Base-by-base conservation (phyloP, 2,329 filamentous ascomycete genomes). In the Beauveria medogensis region DNA sequence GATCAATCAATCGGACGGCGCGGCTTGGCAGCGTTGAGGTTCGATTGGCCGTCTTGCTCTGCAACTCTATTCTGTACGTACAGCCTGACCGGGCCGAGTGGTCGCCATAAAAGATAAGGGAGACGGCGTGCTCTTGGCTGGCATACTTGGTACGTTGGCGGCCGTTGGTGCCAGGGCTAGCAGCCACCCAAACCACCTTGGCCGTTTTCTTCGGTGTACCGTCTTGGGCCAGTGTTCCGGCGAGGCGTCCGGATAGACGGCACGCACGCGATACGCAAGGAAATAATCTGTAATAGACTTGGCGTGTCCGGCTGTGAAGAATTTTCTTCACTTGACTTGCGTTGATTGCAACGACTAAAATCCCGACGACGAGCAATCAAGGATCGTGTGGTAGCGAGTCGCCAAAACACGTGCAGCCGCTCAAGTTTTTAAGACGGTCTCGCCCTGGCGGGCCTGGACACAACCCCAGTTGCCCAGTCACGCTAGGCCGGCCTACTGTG, bases 201-300 rank as follows among this genome's bases (percentile, higher is more conserved):
- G 26, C 6, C 12, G 18, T n/a, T 54, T 34, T 20, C 16, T 20
- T 52, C 37, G 56, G 56, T 59, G 55, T 59, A 51, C 47, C 47
- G 24, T 52, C 47, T 50, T 9, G 47, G 56, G 22, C 6, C 24
- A 43, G 9, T 40, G 34, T 37, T 18, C 46, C 30, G 55, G 2
- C 20, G 56, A 59, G 34, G 46, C 47, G 47, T 48, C 47, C 56
- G 56, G 56, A 52, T 44, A 40, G 52, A 43, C 56, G 56, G 56
- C 56, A 59, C 56, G 24, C 20, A 16, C 4, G 55, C 44, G 22
- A 57, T 30, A n/a, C 34, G 24, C 7, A n/a, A 52, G 47, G 44
- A 50, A 58, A 58, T 43, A 58, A 24, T 24, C 24, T 24, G 24
- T 24, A 24, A 50, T 28, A 40, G 5, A 46, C 53, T 41, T 58